These are phyloP conservation scores for Alnus rubra DNA, from an alignment of 306 rosid genomes.

Conservation along the genomic window DNA sequence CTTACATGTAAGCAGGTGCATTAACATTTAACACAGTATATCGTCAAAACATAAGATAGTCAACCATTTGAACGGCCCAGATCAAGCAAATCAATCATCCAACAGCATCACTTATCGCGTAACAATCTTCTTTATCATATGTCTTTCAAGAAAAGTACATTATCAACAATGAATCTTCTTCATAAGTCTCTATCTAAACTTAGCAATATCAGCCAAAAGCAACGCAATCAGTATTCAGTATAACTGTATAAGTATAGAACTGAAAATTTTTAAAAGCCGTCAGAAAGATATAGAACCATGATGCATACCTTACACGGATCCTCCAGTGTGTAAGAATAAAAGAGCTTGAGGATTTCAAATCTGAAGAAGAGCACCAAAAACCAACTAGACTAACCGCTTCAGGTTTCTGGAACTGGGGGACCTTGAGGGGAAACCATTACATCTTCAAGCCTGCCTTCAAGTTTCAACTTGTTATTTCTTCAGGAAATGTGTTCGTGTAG, in stretches of 20 bases:
- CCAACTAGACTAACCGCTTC: not conserved
- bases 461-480: too few species aligned
- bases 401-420: not conserved
- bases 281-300: not conserved
- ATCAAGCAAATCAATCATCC: not conserved
- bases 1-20: not conserved
- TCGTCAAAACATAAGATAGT: not conserved
- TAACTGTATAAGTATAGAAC: not conserved
- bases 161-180: not conserved
- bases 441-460: not conserved
- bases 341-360: not conserved
- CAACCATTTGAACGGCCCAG: conserved; percentile 2
- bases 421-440: not conserved
- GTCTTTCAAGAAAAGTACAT: not conserved
- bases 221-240: not conserved
- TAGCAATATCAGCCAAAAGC: not conserved
- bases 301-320: not conserved
- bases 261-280: not conserved
- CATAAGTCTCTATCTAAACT: not conserved
- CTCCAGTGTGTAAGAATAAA: not conserved
- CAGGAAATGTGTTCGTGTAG: not conserved
- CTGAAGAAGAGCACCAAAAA: not conserved
- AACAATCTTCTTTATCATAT: too few species aligned
- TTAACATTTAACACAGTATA: not conserved
- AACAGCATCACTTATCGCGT: not conserved